phyloP scores from a whole-genome alignment of 202 grass and related monocot genomes.

The Schoenoplectus triqueter region DNA sequence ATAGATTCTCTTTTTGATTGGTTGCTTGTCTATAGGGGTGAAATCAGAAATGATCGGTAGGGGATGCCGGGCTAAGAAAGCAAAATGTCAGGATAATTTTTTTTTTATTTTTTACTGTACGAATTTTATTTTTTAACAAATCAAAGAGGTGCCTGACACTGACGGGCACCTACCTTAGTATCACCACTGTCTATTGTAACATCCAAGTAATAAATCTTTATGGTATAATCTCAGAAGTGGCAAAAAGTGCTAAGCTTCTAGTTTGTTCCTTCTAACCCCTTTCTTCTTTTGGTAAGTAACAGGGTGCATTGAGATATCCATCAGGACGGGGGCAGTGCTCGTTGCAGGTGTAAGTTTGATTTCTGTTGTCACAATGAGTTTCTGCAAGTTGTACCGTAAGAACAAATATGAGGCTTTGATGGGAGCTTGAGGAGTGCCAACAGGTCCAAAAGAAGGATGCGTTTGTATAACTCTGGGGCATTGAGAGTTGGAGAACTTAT shows the following conservation, averaged over 20 bases:
- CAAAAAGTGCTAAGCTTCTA: background rate
- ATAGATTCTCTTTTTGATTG: background rate
- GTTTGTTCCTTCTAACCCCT: constrained; percentile 15
- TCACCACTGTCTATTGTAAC: background rate
- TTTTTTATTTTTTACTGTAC: too few species aligned
- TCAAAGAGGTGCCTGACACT: too few species aligned
- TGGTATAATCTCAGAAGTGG: background rate
- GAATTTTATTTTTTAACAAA: too few species aligned
- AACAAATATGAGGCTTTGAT: constrained; percentile 15
- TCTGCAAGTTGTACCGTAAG: background rate
- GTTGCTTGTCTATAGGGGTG: background rate
- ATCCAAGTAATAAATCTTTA: background rate
- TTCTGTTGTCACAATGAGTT: background rate
- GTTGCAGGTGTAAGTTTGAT: background rate
- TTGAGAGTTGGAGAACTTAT: background rate
- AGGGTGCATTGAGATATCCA: constrained; percentile 24
- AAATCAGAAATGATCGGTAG: too few species aligned
- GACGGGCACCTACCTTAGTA: too few species aligned
- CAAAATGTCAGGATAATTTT: too few species aligned
- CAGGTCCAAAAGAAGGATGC: background rate
- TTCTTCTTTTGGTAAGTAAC: background rate
- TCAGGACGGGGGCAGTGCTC: constrained; percentile 17
- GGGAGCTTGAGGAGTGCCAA: background rate
- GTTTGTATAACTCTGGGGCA: background rate
- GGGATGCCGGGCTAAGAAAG: too few species aligned